phyloP scores from a whole-genome alignment of 495 filamentous ascomycete species.

The Hypoxylon fuscum region DNA sequence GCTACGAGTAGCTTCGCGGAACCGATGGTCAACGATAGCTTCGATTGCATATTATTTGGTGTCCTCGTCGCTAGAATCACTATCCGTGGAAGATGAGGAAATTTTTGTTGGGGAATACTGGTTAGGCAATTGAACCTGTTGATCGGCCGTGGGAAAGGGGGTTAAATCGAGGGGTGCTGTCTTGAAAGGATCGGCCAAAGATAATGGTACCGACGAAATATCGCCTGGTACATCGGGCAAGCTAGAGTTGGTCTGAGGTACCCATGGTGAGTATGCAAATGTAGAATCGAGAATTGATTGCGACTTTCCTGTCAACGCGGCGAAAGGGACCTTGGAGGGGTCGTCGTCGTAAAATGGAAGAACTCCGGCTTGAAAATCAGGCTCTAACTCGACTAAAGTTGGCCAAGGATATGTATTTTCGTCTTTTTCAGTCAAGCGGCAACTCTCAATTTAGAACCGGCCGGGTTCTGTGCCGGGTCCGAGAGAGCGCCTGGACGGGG shows the following conservation, averaged over 20 bases:
- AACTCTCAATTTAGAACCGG: neutral
- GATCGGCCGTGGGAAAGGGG: neutral
- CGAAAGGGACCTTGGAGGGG: neutral
- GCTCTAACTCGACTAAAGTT: neutral
- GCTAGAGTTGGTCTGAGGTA: too few relatives aligned
- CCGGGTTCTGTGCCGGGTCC: constrained; percentile 6
- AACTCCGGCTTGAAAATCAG: neutral
- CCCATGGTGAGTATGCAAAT: too few relatives aligned
- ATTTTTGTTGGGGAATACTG: too few relatives aligned
- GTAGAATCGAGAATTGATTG: neutral
- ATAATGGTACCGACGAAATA: too few relatives aligned
- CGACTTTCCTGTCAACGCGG: neutral
- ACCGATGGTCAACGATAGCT: constrained; percentile 7
- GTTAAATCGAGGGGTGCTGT: too few relatives aligned
- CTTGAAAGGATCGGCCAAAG: too few relatives aligned
- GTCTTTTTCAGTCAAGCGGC: constrained; percentile 1
- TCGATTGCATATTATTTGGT: constrained; percentile 7
- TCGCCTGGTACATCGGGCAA: too few relatives aligned
- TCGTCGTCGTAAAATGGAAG: constrained; percentile 3
- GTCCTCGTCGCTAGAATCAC: neutral
- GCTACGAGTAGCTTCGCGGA: neutral
- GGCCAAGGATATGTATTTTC: constrained; percentile 3
- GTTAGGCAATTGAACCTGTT: too few relatives aligned
- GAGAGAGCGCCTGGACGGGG: constrained; percentile 17
- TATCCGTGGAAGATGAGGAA: neutral